Evolutionary conservation across 805 yeast species (phyloP), one percentile per base, ranked within the genome.

Genomic region (Monosporozyma siamensis): DNA sequence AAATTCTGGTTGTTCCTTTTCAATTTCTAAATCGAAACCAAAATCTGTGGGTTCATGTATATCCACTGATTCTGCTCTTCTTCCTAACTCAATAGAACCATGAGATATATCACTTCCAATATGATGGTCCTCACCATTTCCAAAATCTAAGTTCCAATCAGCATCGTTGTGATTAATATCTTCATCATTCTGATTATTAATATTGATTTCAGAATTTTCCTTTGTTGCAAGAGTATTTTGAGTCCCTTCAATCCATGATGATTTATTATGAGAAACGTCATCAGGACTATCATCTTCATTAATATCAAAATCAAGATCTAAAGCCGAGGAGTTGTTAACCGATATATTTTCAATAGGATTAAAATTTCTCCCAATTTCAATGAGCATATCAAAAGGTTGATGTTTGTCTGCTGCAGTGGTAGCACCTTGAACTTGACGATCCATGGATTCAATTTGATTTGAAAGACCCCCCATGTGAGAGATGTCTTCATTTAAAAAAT

Each of bases 71-170:
- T 61, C 68, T 4, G 56, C 61, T 40, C 72, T 71, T 59, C 92
- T 74, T 8, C 82, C 85, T 35, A 78, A 52, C 57, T 85, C 95
- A 34, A 85, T 70, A 0, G 89, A 80, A 25, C 66, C 69, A 51
- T 80, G 82, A 35, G 69, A 65, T 2, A 60, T 62, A 18, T 48
- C 46, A 22, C 48, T 53, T 17, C 43, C 43, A 18, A 43, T 40
- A 14, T 34, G 38, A 26, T 45, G 40, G 41, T 46, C 31, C 35
- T 54, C 51, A 10, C 10, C 11, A 8, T 22, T 29, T 39, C 51
- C 45, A 7, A 58, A 48, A 20, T 57, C 63, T 15, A 60, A 39
- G 44, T 57, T 57, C 64, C 64, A 60, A 30, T 53, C 53, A 4
- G 45, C 50, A 22, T 44, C 50, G 8, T 48, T 46, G 10, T 47